Evolutionary conservation across 2,329 filamentous ascomycete genomes (phyloP).

Genomic region (Claviceps purpurea): DNA sequence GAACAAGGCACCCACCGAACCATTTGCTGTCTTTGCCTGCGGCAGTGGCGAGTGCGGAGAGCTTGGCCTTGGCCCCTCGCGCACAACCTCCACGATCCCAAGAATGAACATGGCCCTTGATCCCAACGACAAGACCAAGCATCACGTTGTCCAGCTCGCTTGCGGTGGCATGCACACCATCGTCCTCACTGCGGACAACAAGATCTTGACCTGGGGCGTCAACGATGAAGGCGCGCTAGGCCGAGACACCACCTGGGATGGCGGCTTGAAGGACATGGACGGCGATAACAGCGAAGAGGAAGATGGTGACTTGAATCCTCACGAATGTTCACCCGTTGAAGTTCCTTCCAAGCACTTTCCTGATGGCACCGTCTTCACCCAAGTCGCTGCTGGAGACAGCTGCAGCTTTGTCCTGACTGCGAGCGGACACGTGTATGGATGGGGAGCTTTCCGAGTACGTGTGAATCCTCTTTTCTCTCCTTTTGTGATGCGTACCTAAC

Average conservation of each 20-base stretch:
- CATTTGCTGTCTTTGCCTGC: constrained; percentile 65
- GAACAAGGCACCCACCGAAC: constrained; percentile 36
- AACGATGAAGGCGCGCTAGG: constrained; percentile 76
- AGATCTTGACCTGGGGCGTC: constrained; percentile 75
- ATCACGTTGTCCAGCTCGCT: constrained; percentile 61
- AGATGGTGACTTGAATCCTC: constrained; percentile 56
- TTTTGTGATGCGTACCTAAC: neutral
- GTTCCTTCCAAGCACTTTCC: constrained; percentile 47
- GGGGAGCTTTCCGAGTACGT: constrained; percentile 66
- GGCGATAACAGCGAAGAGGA: constrained; percentile 45
- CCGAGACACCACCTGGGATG: constrained; percentile 56
- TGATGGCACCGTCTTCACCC: constrained; percentile 44
- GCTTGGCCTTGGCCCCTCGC: constrained; percentile 61
- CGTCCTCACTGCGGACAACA: constrained; percentile 66
- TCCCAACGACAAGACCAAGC: constrained; percentile 45
- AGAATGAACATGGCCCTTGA: constrained; percentile 59
- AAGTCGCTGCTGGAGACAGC: constrained; percentile 61
- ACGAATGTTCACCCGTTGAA: constrained; percentile 52
- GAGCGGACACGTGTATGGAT: constrained; percentile 65
- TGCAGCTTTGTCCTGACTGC: constrained; percentile 64
- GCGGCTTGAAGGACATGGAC: constrained; percentile 45
- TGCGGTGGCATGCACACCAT: constrained; percentile 73
- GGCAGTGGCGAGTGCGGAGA: constrained; percentile 72
- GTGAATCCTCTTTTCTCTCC: constrained; percentile 27
- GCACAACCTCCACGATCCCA: constrained; percentile 4